phyloP scores from a whole-genome alignment of 495 filamentous ascomycete species.

The Astrothelium macrocarpum region DNA sequence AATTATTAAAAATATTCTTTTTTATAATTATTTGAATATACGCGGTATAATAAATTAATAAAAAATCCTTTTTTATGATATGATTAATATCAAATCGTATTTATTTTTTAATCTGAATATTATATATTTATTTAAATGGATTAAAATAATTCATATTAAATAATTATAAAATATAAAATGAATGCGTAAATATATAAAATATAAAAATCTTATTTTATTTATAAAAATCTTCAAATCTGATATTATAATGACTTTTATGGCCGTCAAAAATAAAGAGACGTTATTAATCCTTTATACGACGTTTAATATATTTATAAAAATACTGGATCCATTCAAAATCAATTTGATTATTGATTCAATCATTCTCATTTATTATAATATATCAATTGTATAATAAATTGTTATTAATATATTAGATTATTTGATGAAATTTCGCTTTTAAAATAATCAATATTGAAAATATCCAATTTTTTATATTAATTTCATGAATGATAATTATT shows the following conservation, averaged over 20 bases:
- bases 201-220: slow-evolving; percentile 8
- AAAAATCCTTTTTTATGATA: slow-evolving; percentile 6
- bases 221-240: slow-evolving; percentile 11
- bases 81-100: slow-evolving; percentile 2
- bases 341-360: slow-evolving; percentile 15
- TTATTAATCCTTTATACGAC: slow-evolving; percentile 9
- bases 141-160: too few relatives aligned
- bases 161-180: too few relatives aligned
- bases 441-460: slow-evolving; percentile 33
- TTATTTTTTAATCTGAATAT: background rate
- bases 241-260: slow-evolving; percentile 11
- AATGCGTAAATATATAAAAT: too few relatives aligned
- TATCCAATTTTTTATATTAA: slow-evolving; percentile 24
- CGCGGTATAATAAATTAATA: background rate
- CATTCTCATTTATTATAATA: slow-evolving; percentile 12
- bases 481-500: slow-evolving; percentile 31
- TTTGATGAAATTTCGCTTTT: slow-evolving; percentile 25
- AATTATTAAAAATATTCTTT: slow-evolving; percentile 5
- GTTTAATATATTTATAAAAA: slow-evolving; percentile 12
- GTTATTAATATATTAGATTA: slow-evolving; percentile 24
- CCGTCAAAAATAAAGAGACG: slow-evolving; percentile 15
- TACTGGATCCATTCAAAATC: slow-evolving; percentile 7
- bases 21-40: background rate
- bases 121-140: background rate
- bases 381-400: slow-evolving; percentile 22